Evolutionary conservation across 108 stramenopile species (phyloP).

Genomic region (Cylindrotheca fusiformis): DNA sequence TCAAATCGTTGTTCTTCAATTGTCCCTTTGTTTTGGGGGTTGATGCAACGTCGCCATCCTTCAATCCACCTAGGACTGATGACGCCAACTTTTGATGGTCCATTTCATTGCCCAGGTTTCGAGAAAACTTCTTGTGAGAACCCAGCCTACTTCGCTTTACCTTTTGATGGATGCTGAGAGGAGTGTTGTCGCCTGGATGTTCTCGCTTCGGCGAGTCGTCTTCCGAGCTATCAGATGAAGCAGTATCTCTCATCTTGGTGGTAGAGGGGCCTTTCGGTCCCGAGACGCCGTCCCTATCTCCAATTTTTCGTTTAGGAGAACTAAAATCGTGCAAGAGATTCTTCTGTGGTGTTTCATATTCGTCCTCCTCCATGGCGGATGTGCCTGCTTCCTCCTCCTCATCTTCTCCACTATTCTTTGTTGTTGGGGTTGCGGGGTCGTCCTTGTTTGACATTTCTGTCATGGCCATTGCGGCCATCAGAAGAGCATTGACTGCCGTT

Average conservation of each 20-base stretch:
- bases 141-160: constrained; percentile 31
- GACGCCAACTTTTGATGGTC: neutral
- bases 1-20: constrained; percentile 20
- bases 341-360: constrained; percentile 26
- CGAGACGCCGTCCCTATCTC: constrained; percentile 2
- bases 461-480: constrained; percentile 64
- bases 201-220: constrained; percentile 24
- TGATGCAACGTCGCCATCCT: neutral
- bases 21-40: constrained; percentile 3
- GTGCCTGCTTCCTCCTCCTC: neutral
- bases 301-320: constrained; percentile 39
- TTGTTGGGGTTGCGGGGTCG: neutral
- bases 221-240: neutral
- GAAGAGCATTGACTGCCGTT: constrained; percentile 33
- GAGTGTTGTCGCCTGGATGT: constrained; percentile 16
- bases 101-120: constrained; percentile 9
- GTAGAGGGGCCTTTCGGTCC: neutral
- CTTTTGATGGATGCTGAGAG: constrained; percentile 16
- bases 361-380: constrained; percentile 5
- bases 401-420: too few species aligned
- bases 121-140: constrained; percentile 13
- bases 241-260: neutral
- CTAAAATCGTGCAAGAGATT: constrained; percentile 29
- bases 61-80: constrained; percentile 2
- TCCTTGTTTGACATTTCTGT: constrained; percentile 38